Conservation (phyloP, 805 yeast species). For the Huiozyma naganishii region DNA sequence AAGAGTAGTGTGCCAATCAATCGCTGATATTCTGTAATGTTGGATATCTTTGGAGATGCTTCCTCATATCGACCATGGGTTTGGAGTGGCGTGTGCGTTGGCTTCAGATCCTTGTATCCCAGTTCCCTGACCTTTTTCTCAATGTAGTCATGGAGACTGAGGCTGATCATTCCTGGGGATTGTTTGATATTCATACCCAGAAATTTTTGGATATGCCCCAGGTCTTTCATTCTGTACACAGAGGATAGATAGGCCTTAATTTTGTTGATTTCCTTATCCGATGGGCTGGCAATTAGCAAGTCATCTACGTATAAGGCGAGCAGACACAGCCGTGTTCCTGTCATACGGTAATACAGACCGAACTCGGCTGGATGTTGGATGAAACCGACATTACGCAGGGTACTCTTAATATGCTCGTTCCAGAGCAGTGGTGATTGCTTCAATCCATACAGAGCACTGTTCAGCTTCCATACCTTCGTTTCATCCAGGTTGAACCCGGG, state of each 20-base stretch:
- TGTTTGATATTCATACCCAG: constrained; percentile 5
- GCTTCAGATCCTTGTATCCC: neutral
- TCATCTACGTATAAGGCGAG: constrained; percentile 6
- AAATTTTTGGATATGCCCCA: constrained; percentile 4
- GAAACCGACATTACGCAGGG: neutral
- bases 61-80: neutral
- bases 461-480: neutral
- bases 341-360: constrained; percentile 1
- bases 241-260: neutral
- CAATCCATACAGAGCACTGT: neutral
- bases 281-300: constrained; percentile 3
- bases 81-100: neutral
- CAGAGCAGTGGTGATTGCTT: neutral
- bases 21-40: constrained; percentile 3
- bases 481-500: neutral
- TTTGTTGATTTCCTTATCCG: neutral
- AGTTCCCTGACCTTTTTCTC: neutral
- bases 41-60: neutral
- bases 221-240: constrained; percentile 3
- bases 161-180: neutral
- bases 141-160: constrained; percentile 2
- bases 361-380: neutral
- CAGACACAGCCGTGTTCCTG: neutral
- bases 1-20: constrained; percentile 4
- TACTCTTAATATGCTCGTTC: neutral